Percentiles rank a stretch among this genome's conserved stretches.
These are phyloP conservation scores for Diaporthe helianthi DNA, from an alignment of 2,329 filamentous ascomycete species.

Conservation along the genomic window DNA sequence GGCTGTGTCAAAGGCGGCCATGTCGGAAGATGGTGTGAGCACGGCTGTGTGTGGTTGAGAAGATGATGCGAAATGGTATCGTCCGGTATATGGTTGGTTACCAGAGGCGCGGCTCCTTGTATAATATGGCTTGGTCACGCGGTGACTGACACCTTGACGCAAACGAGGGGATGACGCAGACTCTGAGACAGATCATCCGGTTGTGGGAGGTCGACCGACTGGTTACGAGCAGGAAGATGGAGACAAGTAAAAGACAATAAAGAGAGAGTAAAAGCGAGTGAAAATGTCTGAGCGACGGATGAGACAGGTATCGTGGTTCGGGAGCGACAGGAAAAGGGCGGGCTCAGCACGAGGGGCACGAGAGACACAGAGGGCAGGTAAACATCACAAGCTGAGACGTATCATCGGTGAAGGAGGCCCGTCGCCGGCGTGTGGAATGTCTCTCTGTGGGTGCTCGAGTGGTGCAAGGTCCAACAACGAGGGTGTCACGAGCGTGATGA, in stretches of 20 bases:
- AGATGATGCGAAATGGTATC: neutral
- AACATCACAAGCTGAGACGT: constrained; percentile 27
- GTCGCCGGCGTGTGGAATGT: constrained; percentile 14
- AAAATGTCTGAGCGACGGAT: constrained; percentile 23
- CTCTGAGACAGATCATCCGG: constrained; percentile 18
- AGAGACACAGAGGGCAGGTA: constrained; percentile 16
- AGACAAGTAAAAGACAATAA: constrained; percentile 1
- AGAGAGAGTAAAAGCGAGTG: constrained; percentile 4
- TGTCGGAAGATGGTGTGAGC: neutral
- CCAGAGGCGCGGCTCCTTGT: neutral
- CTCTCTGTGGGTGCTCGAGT: constrained; percentile 1
- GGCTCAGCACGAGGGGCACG: constrained; percentile 25
- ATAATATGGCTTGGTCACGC: constrained; percentile 23
- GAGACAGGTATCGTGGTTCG: constrained; percentile 30
- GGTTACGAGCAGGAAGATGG: constrained; percentile 23
- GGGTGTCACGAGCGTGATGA: constrained; percentile 30
- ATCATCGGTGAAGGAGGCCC: constrained; percentile 4
- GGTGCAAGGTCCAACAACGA: constrained; percentile 23
- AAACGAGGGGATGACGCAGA: constrained; percentile 28
- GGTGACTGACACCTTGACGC: constrained; percentile 16
- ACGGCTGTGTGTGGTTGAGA: neutral
- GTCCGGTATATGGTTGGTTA: neutral
- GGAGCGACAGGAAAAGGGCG: constrained; percentile 24
- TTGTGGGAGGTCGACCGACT: neutral
- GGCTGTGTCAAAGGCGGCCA: constrained; percentile 16